phyloP scores from a whole-genome alignment of 75 land plant species.

The Picea glauca region DNA sequence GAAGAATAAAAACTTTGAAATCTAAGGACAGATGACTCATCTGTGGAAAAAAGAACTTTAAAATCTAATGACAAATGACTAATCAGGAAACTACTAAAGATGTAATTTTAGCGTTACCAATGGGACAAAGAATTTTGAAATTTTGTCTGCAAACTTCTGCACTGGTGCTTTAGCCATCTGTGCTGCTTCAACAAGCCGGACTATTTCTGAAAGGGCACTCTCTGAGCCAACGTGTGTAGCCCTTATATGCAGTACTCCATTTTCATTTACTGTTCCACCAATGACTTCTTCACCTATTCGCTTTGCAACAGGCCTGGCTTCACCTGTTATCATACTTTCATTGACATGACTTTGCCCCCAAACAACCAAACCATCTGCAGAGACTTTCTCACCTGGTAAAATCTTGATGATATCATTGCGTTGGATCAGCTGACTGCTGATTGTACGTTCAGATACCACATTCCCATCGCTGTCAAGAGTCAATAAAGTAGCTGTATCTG shows the following conservation, averaged over 20 bases:
- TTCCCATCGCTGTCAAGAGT: slow-evolving; percentile 46
- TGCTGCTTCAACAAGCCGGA: slow-evolving; percentile 92
- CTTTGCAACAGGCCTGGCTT: slow-evolving; percentile 77
- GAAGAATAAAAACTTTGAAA: slow-evolving; percentile 83
- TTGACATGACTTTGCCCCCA: slow-evolving; percentile 94
- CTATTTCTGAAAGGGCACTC: slow-evolving; percentile 89
- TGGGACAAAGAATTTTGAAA: slow-evolving; percentile 90
- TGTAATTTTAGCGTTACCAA: slow-evolving; percentile 30
- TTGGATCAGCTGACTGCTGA: slow-evolving; percentile 78
- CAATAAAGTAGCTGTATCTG: slow-evolving; percentile 71
- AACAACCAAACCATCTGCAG: slow-evolving; percentile 84
- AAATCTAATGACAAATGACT: no score
- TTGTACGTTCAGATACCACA: slow-evolving; percentile 56
- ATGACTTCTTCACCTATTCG: slow-evolving; percentile 82
- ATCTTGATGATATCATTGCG: slow-evolving; percentile 79
- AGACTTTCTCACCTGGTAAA: slow-evolving; percentile 77
- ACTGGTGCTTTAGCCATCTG: slow-evolving; percentile 97
- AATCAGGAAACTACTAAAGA: neutral
- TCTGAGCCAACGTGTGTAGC: slow-evolving; percentile 98
- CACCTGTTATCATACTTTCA: slow-evolving; percentile 98
- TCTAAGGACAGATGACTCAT: slow-evolving; percentile 3
- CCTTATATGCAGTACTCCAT: slow-evolving; percentile 72
- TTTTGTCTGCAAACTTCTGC: slow-evolving; percentile 87
- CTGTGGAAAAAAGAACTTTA: no score
- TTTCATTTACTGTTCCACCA: slow-evolving; percentile 92